Conservation (phyloP, 2,329 filamentous ascomycete genomes). For the Pezicula neosporulosa region DNA sequence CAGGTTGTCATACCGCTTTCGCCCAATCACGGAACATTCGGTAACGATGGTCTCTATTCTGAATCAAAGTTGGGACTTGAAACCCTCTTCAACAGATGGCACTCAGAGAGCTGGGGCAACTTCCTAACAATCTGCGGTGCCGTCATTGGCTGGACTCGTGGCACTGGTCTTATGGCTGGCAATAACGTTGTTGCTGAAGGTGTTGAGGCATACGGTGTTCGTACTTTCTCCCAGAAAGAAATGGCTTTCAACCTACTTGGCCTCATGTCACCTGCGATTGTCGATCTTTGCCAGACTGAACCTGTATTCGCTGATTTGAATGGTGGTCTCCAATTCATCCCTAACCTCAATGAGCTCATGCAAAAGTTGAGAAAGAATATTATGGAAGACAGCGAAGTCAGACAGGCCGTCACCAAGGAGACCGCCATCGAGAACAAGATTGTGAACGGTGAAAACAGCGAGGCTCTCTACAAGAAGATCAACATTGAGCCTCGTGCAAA, state of each 20-base stretch:
- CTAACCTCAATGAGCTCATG: constrained; percentile 92
- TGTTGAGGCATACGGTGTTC: constrained; percentile 92
- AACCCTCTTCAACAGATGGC: constrained; percentile 97
- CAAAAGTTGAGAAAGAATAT: constrained; percentile 90
- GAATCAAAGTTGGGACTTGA: constrained; percentile 97
- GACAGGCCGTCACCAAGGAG: constrained; percentile 91
- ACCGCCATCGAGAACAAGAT: constrained; percentile 96
- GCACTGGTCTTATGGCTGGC: constrained; percentile 94
- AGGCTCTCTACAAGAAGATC: constrained; percentile 92
- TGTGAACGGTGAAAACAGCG: constrained; percentile 89
- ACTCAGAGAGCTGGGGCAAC: constrained; percentile 94
- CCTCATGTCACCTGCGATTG: constrained; percentile 89
- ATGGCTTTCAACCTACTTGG: constrained; percentile 99
- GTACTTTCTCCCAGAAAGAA: constrained; percentile 98
- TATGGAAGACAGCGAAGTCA: constrained; percentile 91
- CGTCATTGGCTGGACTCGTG: constrained; percentile 98
- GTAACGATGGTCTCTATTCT: constrained; percentile 95
- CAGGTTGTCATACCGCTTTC: constrained; percentile 95
- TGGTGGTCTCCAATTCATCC: constrained; percentile 95
- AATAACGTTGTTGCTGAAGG: constrained; percentile 98
- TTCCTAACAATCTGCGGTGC: constrained; percentile 98
- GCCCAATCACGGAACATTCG: constrained; percentile 97
- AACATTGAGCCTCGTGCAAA: constrained; percentile 92
- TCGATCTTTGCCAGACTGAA: constrained; percentile 92
- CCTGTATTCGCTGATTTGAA: constrained; percentile 97